Evolutionary conservation across 2,329 filamentous ascomycete species (phyloP).

Genomic region (Calonectria pseudoreteaudii): DNA sequence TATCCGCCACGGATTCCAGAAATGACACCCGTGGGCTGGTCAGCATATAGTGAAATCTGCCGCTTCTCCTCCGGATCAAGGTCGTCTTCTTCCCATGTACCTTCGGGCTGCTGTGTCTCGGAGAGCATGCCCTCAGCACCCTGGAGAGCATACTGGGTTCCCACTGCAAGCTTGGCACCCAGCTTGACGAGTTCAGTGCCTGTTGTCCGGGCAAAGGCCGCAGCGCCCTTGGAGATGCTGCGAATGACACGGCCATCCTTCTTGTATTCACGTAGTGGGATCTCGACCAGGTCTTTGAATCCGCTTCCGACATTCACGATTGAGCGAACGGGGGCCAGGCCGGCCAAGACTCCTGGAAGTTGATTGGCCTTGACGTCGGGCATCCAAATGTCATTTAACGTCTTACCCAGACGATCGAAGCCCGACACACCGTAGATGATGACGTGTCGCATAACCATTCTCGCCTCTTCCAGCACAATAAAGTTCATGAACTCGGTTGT

Average conservation of each 20-base stretch:
- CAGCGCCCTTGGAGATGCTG: slow-evolving; percentile 90
- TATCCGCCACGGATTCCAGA: slow-evolving; percentile 89
- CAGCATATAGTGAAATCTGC: slow-evolving; percentile 90
- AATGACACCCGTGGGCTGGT: slow-evolving; percentile 90
- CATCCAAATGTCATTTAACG: slow-evolving; percentile 96
- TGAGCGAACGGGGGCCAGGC: slow-evolving; percentile 88
- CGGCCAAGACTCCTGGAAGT: slow-evolving; percentile 87
- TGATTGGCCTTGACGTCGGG: slow-evolving; percentile 92
- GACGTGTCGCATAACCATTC: slow-evolving; percentile 86
- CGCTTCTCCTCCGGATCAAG: slow-evolving; percentile 77
- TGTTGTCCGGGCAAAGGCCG: slow-evolving; percentile 91
- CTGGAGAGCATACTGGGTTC: slow-evolving; percentile 92
- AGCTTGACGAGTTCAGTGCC: slow-evolving; percentile 94
- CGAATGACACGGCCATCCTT: slow-evolving; percentile 94
- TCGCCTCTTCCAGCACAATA: slow-evolving; percentile 87
- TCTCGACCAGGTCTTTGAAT: slow-evolving; percentile 85
- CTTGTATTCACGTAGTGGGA: slow-evolving; percentile 91
- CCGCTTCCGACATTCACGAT: slow-evolving; percentile 92
- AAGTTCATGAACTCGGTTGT: slow-evolving; percentile 99
- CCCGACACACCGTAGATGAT: slow-evolving; percentile 94
- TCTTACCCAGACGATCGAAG: slow-evolving; percentile 90
- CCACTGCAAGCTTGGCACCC: slow-evolving; percentile 93
- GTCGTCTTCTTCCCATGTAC: slow-evolving; percentile 69
- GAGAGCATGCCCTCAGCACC: slow-evolving; percentile 85
- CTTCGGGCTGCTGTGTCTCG: slow-evolving; percentile 52